Evolutionary conservation across 768 basidiomycete genomes (phyloP).

Genomic region (Exsudoporus frostii): DNA sequence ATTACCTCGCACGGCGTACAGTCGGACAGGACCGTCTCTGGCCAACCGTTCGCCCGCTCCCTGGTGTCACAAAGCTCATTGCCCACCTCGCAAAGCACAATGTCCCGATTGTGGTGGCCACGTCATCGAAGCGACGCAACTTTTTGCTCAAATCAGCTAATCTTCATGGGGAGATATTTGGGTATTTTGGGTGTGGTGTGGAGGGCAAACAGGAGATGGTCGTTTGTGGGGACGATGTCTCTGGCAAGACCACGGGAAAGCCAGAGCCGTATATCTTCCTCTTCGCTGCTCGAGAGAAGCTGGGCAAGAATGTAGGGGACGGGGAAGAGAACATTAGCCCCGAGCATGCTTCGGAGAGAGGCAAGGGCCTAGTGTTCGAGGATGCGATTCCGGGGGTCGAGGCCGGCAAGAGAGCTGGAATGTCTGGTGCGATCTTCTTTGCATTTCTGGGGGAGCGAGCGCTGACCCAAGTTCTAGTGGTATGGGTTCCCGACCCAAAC

Average conservation of each 20-base stretch:
- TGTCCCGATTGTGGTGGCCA: slow-evolving; percentile 80
- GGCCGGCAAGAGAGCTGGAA: slow-evolving; percentile 80
- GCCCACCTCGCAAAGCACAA: slow-evolving; percentile 61
- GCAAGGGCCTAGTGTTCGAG: slow-evolving; percentile 76
- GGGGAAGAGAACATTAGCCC: slow-evolving; percentile 33
- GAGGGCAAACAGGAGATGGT: slow-evolving; percentile 42
- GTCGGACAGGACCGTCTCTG: slow-evolving; percentile 59
- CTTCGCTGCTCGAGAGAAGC: slow-evolving; percentile 57
- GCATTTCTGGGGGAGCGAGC: background rate
- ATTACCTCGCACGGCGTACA: slow-evolving; percentile 57
- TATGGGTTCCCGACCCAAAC: slow-evolving; percentile 82
- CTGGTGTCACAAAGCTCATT: slow-evolving; percentile 69
- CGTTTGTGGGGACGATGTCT: slow-evolving; percentile 71
- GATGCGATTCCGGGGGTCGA: slow-evolving; percentile 75
- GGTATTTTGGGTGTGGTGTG: slow-evolving; percentile 23
- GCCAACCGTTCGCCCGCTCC: slow-evolving; percentile 70
- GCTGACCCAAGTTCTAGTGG: slow-evolving; percentile 42
- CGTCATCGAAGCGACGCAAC: slow-evolving; percentile 65
- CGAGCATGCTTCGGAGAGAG: slow-evolving; percentile 45
- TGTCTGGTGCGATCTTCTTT: slow-evolving; percentile 58
- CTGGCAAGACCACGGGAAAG: slow-evolving; percentile 61
- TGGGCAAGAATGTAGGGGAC: slow-evolving; percentile 56
- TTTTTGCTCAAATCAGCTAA: slow-evolving; percentile 66
- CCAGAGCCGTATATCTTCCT: slow-evolving; percentile 83
- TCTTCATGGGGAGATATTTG: slow-evolving; percentile 54